These are phyloP conservation scores for Rhizopus sp. DNA, from an alignment of 371 early-diverging fungal genomes.

Conservation along the genomic window DNA sequence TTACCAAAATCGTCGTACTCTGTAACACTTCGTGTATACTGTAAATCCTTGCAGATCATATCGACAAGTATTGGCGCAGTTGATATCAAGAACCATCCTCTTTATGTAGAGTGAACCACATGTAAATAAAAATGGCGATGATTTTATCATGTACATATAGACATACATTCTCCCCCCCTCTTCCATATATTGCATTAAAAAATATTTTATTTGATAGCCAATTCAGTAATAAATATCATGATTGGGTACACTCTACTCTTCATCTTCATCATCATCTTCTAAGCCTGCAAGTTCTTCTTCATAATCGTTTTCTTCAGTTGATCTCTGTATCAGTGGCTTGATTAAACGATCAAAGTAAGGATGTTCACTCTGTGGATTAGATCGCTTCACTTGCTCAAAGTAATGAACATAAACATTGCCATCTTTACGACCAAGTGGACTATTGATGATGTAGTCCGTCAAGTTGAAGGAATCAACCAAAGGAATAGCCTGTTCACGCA, in stretches of 20 bases:
- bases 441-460: constrained; percentile 86
- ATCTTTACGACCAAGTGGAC: constrained; percentile 85
- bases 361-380: constrained; percentile 75
- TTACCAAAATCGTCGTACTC: too few relatives aligned
- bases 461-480: constrained; percentile 89
- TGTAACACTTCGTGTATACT: too few relatives aligned
- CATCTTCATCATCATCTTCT: constrained; percentile 41
- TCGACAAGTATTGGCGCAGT: too few relatives aligned
- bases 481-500: constrained; percentile 82
- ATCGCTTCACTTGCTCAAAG: constrained; percentile 79
- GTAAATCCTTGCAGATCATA: too few relatives aligned
- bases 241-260: constrained; percentile 4
- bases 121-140: too few relatives aligned
- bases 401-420: constrained; percentile 89
- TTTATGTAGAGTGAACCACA: too few relatives aligned
- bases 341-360: constrained; percentile 83
- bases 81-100: too few relatives aligned
- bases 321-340: constrained; percentile 78
- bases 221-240: too few relatives aligned
- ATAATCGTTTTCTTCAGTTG: constrained; percentile 58
- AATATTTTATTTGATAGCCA: too few relatives aligned
- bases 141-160: too few relatives aligned
- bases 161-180: too few relatives aligned
- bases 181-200: too few relatives aligned
- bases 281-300: constrained; percentile 42